Conservation (phyloP, 2,329 filamentous ascomycete genomes). For the Fusarium mexicanum region DNA sequence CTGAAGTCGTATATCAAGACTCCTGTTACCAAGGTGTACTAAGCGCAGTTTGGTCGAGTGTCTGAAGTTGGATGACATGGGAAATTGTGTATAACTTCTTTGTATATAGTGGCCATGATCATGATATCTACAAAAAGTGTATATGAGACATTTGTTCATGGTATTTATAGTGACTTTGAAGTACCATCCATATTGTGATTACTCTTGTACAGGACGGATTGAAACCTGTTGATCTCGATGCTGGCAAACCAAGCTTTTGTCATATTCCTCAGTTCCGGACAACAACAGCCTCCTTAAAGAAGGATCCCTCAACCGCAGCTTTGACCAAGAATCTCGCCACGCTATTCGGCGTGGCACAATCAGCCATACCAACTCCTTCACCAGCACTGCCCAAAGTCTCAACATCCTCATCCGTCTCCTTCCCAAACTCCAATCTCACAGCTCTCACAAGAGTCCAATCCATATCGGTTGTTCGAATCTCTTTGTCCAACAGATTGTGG, state of each 20-base stretch:
- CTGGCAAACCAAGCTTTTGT: rapidly evolving
- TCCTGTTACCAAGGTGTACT: conserved; percentile 38
- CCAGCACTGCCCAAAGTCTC: conserved; percentile 45
- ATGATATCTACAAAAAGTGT: neutral
- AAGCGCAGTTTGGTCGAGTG: neutral
- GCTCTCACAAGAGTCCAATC: conserved; percentile 51
- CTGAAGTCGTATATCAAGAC: conserved; percentile 42
- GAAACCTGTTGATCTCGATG: neutral
- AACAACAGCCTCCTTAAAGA: conserved; percentile 32
- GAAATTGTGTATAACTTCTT: neutral
- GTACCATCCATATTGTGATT: rapidly evolving
- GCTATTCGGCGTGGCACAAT: conserved; percentile 43
- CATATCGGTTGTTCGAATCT: conserved; percentile 48
- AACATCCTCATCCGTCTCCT: conserved; percentile 22
- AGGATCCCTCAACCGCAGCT: conserved; percentile 42
- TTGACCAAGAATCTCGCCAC: conserved; percentile 49
- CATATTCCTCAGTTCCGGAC: conserved; percentile 1
- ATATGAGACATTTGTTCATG: neutral
- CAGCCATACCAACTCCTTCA: conserved; percentile 45
- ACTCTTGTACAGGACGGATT: rapidly evolving
- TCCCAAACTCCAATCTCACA: conserved; percentile 44
- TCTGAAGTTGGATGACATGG: rapidly evolving
- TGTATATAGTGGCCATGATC: neutral
- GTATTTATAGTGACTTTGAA: rapidly evolving
- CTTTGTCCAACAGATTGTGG: conserved; percentile 49